phyloP scores from a whole-genome alignment of 1,284 basidiomycete species.

The Cutaneotrichosporon spelunceum region DNA sequence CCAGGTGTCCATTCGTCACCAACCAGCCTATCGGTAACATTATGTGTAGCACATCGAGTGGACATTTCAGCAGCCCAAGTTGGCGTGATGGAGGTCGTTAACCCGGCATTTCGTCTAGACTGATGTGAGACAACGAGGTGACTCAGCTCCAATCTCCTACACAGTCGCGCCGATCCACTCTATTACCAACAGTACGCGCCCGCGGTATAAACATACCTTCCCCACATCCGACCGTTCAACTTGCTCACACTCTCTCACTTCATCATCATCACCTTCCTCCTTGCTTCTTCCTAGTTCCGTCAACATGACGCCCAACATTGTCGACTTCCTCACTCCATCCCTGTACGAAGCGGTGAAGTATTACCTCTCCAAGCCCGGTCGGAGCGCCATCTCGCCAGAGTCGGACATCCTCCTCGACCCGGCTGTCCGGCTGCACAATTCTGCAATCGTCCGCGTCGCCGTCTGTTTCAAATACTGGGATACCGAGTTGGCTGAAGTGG shows the following conservation, averaged over 20 bases:
- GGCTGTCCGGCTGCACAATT: neutral
- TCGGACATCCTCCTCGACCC: neutral
- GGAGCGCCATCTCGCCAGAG: neutral
- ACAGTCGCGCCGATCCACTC: neutral
- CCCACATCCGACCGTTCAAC: neutral
- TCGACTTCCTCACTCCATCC: neutral
- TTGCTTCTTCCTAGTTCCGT: neutral
- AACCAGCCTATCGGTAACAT: too few species aligned
- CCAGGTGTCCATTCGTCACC: too few species aligned
- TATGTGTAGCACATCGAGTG: too few species aligned
- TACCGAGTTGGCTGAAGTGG: neutral
- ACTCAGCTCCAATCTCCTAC: neutral
- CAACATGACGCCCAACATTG: neutral
- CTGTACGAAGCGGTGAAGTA: neutral
- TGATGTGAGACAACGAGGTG: neutral
- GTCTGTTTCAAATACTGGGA: conserved; percentile 6
- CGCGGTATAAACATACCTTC: neutral
- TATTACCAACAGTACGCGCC: neutral
- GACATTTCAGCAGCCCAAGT: neutral
- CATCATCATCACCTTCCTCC: neutral
- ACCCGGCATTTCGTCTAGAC: neutral
- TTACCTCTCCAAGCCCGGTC: neutral
- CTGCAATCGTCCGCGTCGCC: neutral
- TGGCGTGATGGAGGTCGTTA: neutral
- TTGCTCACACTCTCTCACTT: too few species aligned